Base-by-base conservation (phyloP, 257 asterid species). In the Solanum pennellii region DNA sequence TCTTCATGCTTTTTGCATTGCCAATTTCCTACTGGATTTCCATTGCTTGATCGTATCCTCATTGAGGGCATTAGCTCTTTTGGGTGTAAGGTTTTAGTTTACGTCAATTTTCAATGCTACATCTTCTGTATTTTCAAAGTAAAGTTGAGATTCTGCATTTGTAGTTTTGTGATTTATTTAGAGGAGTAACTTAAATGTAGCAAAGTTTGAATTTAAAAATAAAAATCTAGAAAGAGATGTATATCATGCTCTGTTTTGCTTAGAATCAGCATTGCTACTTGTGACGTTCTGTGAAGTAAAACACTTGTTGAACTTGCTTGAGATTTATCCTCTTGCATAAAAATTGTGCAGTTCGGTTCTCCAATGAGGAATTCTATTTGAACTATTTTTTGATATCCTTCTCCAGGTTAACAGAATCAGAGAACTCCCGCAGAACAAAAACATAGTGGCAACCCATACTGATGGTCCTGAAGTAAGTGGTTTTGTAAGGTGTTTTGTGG, bases 371-470 rank as follows among this genome's bases (percentile, higher is more conserved):
- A 82, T 59, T 87, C 71, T 39, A 13, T 10, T 82, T 73, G 35
- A 42, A 59, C 82, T 37, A 76, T 39, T 52, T 39, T 76, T 20
- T 16, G 65, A 65, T 62, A 75, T 15, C 52, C 82, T 73, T 45
- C 86, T 90, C 88, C 90, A 97, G 99, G 99, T 96, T 35, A 97
- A 97, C 92, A 92, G 99, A 87, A 97, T 97, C 92, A 95, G 99
- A 91, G 99, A 97, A 89, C 93, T 97, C 90, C 98, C 99, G 4
- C 98, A 92, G 89, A 95, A 97, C 86, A 96, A 97, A 88, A 97
- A 96, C 89, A 95, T 96, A 86, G 90, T 96, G 75, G 99, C 98
- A 9, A 96, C 99, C 6, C 99, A 96, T 89, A 95, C 99, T 14
- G 99, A 96, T 89, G 91, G 98, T 86, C 98, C 99, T 90, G 98